phyloP scores from a whole-genome alignment of 2,329 filamentous ascomycete genomes.

The Aschersonia sp. region DNA sequence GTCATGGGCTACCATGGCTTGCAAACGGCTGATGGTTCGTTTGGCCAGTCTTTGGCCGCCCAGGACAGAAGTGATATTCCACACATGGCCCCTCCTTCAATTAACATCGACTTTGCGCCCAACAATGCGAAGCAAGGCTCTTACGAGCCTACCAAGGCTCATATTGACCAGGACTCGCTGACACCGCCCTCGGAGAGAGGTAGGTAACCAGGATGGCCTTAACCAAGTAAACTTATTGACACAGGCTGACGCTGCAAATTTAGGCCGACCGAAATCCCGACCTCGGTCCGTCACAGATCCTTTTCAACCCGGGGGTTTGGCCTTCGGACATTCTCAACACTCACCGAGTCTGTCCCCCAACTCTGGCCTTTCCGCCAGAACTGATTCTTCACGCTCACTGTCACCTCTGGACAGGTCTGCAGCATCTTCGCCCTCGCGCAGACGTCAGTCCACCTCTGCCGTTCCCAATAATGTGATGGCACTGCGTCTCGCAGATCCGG shows the following conservation, averaged over 20 bases:
- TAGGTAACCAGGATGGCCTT: conserved; percentile 17
- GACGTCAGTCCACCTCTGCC: conserved; percentile 48
- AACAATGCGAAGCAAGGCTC: conserved; percentile 34
- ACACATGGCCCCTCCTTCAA: conserved; percentile 81
- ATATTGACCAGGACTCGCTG: conserved; percentile 62
- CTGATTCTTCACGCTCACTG: conserved; percentile 38
- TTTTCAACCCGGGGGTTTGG: conserved; percentile 32
- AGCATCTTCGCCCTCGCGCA: conserved; percentile 17
- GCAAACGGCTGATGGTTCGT: conserved; percentile 23
- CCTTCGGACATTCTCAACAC: conserved; percentile 23
- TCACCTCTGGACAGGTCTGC: conserved; percentile 43
- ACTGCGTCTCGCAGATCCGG: conserved; percentile 79
- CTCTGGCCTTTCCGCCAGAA: conserved; percentile 27
- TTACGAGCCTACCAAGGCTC: conserved; percentile 39
- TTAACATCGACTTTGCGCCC: conserved; percentile 86
- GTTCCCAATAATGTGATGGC: conserved; percentile 57
- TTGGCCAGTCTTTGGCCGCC: conserved; percentile 37
- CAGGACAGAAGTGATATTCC: conserved; percentile 43
- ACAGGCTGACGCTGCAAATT: neutral
- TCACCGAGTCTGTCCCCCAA: conserved; percentile 33
- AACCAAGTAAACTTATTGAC: neutral
- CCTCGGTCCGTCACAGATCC: conserved; percentile 46
- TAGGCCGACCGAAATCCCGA: conserved; percentile 33
- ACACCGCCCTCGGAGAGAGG: conserved; percentile 60
- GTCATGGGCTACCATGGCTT: conserved; percentile 17